A percentile compares a stretch with the other conserved stretches of the same genome.
phyloP scores from a whole-genome alignment of 176 grass and related monocot genomes.

The Avena atlantica region DNA sequence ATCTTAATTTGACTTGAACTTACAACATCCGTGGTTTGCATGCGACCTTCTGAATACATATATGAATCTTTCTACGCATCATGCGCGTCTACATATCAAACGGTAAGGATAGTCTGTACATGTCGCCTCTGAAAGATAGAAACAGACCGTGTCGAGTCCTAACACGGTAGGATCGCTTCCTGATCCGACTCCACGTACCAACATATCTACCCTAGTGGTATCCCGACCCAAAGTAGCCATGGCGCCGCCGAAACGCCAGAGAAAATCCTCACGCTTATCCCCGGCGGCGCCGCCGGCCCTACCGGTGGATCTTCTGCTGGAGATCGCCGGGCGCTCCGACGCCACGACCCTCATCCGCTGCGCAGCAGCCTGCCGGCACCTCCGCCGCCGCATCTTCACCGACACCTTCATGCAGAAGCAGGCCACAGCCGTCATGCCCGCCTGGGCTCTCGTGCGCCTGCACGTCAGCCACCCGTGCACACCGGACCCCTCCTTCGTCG shows the following conservation, averaged over 20 bases:
- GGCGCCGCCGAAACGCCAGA: neutral
- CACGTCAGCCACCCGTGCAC: neutral
- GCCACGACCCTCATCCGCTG: neutral
- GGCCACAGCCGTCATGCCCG: neutral
- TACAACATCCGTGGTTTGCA: no score
- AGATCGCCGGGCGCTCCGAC: neutral
- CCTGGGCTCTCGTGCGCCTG: neutral
- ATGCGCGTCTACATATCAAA: no score
- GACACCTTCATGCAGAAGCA: neutral
- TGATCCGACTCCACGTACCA: neutral
- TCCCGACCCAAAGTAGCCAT: neutral
- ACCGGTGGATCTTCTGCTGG: neutral
- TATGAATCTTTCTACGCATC: no score
- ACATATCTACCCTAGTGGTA: no score
- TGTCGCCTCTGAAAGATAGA: no score
- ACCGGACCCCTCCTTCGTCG: neutral
- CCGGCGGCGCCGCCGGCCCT: neutral
- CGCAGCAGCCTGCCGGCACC: neutral
- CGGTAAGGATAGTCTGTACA: no score
- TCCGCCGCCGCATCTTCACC: neutral
- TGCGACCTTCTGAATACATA: no score
- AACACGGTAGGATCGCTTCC: neutral
- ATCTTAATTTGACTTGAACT: no score
- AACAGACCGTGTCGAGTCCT: no score
- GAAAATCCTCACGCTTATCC: neutral